Conservation (phyloP, 495 filamentous ascomycete species). For the Tuber magnatum region DNA sequence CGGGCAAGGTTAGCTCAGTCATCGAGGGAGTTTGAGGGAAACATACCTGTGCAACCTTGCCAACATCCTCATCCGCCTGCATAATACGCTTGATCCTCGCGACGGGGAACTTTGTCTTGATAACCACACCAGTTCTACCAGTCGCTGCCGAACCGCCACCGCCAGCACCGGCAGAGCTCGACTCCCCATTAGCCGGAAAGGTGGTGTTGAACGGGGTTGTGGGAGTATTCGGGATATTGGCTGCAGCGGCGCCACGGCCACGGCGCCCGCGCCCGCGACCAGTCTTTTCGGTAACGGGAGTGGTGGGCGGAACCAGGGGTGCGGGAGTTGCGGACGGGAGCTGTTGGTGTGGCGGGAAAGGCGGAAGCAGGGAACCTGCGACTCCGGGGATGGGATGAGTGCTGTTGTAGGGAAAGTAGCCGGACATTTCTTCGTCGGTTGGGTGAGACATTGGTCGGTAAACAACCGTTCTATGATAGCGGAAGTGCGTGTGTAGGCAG, state of each 20-base stretch:
- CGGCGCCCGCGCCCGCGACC: conserved; percentile 30
- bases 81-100: conserved; percentile 98
- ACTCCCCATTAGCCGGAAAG: conserved; percentile 12
- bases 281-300: conserved; percentile 28
- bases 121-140: conserved; percentile 52
- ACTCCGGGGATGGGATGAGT: neutral
- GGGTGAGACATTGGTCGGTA: neutral
- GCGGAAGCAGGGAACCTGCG: neutral
- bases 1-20: conserved; percentile 31
- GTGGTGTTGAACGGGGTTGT: conserved; percentile 12
- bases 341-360: conserved; percentile 17
- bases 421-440: neutral
- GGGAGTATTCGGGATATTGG: conserved; percentile 29
- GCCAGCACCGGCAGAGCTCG: conserved; percentile 17
- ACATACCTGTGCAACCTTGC: conserved; percentile 93
- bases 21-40: conserved; percentile 7
- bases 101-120: conserved; percentile 94
- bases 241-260: conserved; percentile 28
- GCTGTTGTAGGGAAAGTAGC: neutral
- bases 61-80: conserved; percentile 98
- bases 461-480: neutral
- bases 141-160: conserved; percentile 23
- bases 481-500: neutral
- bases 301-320: conserved; percentile 25
- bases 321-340: conserved; percentile 24